Conservation (phyloP, 345 rosid genomes). For the Rhizophora mangle region DNA sequence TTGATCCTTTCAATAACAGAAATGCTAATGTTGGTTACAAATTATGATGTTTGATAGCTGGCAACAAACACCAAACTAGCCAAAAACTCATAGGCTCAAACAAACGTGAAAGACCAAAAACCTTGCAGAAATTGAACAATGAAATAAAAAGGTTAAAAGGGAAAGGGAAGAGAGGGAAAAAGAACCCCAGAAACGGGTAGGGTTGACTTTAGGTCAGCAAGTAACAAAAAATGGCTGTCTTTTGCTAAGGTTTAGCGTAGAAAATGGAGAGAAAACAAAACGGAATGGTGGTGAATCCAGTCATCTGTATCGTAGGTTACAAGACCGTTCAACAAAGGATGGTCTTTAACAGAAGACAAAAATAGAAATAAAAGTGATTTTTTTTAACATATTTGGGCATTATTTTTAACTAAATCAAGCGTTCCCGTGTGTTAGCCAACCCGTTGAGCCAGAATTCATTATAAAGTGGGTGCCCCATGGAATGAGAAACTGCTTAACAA, state of each 20-base stretch:
- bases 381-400: not conserved
- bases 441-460: no score
- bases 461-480: not conserved
- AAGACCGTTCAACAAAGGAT: not conserved
- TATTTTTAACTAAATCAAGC: not conserved
- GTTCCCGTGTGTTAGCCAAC: not conserved
- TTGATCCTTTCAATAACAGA: not conserved
- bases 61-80: constrained; percentile 4
- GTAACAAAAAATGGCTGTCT: not conserved
- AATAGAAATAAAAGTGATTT: not conserved
- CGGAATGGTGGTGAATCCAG: not conserved
- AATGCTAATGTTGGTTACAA: not conserved
- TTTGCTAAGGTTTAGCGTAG: constrained; percentile 7
- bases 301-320: constrained; percentile 1
- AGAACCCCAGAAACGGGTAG: not conserved
- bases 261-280: not conserved
- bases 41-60: not conserved
- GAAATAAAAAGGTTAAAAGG: not conserved
- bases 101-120: not conserved
- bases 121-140: not conserved
- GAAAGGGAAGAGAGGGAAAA: not conserved
- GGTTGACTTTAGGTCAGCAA: no score
- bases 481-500: not conserved
- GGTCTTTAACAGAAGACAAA: not conserved
- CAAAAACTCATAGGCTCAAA: not conserved